Conservation (phyloP, 129 eudicot species). For the Ambrosia trifida region DNA sequence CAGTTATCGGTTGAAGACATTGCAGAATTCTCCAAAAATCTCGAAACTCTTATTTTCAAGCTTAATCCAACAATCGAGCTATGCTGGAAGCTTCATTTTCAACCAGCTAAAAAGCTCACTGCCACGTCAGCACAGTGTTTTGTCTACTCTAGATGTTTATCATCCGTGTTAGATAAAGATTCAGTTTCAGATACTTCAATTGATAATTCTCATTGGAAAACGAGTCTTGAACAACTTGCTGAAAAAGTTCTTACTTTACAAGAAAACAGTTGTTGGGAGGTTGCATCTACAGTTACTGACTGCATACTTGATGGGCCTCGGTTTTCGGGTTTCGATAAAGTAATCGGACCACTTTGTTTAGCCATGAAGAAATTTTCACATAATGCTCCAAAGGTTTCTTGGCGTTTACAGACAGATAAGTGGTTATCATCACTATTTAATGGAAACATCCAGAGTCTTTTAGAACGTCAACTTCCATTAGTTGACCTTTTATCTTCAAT, state of each 20-base stretch:
- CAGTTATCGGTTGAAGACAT: constrained; percentile 58
- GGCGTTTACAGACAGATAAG: constrained; percentile 78
- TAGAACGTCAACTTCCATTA: constrained; percentile 50
- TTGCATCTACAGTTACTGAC: constrained; percentile 66
- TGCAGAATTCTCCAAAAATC: constrained; percentile 41
- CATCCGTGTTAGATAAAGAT: constrained; percentile 43
- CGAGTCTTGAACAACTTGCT: constrained; percentile 67
- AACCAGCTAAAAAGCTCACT: constrained; percentile 51
- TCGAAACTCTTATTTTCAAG: constrained; percentile 59
- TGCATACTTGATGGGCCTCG: constrained; percentile 60
- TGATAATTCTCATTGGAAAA: constrained; percentile 48
- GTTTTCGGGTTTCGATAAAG: constrained; percentile 46
- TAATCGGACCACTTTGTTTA: constrained; percentile 48
- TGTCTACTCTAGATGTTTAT: constrained; percentile 61
- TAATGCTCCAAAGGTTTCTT: constrained; percentile 73
- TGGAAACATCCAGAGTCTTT: constrained; percentile 43
- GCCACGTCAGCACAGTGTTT: constrained; percentile 63
- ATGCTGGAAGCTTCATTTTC: constrained; percentile 81
- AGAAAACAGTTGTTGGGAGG: constrained; percentile 79
- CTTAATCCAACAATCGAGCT: constrained; percentile 64
- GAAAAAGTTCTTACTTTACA: constrained; percentile 52
- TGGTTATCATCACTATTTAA: constrained; percentile 62
- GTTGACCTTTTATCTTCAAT: constrained; percentile 55
- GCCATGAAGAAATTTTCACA: constrained; percentile 59
- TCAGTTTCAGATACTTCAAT: constrained; percentile 25